Evolutionary conservation across 106 monocot genomes (phyloP).

Genomic region (Dioscorea zingiberensis): DNA sequence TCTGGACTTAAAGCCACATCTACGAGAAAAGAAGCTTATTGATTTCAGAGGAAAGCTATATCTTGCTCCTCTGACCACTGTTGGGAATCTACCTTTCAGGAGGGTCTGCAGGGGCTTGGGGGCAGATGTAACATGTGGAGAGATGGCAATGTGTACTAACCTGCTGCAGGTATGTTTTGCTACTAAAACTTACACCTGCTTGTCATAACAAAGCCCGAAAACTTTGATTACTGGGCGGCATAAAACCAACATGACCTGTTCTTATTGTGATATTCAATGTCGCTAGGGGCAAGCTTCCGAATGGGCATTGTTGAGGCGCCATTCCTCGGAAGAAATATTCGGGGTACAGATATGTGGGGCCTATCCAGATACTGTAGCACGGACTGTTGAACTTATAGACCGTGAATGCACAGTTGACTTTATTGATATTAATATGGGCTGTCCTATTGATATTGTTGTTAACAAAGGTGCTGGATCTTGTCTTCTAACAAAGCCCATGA

Average conservation of each 20-base stretch:
- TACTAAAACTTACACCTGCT: too few species aligned
- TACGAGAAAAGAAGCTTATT: conserved; percentile 75
- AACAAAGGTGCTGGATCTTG: conserved; percentile 96
- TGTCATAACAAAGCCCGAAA: too few species aligned
- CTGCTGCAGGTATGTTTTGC: conserved; percentile 60
- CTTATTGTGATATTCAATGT: background rate
- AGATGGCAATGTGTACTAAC: conserved; percentile 98
- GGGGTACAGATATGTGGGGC: conserved; percentile 91
- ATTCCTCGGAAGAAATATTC: conserved; percentile 85
- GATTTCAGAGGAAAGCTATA: conserved; percentile 92
- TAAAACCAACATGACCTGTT: background rate
- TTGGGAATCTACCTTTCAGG: conserved; percentile 96
- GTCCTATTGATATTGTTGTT: conserved; percentile 88
- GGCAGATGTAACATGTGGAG: conserved; percentile 93
- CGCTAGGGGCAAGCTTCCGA: conserved; percentile 91
- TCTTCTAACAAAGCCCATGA: conserved; percentile 82
- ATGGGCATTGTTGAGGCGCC: conserved; percentile 90
- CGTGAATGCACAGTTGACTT: conserved; percentile 77
- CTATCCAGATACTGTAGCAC: conserved; percentile 84
- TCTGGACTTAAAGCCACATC: conserved; percentile 26
- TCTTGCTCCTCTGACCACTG: conserved; percentile 93
- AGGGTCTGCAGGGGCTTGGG: conserved; percentile 82
- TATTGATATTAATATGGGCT: conserved; percentile 97
- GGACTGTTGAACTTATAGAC: conserved; percentile 78
- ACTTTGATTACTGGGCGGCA: too few species aligned